Evolutionary conservation across 2,329 filamentous ascomycete genomes (phyloP), one percentile per base, ranked within the genome.

Genomic region (Pleomassaria siparia): DNA sequence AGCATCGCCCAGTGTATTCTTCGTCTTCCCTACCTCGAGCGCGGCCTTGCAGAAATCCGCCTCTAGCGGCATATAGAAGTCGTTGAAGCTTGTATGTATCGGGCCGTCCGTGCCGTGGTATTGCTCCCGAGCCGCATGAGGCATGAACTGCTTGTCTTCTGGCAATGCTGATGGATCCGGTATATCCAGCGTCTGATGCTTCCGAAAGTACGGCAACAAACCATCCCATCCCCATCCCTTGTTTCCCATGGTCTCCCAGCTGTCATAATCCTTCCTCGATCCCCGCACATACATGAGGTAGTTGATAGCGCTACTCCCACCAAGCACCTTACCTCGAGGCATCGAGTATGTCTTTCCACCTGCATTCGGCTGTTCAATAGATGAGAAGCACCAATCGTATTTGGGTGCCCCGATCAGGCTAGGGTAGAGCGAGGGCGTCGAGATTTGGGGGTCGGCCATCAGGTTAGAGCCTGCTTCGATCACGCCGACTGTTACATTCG

Each of bases 231-330:
- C 72, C 82, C 82, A 85, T 1, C 79, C 81, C 2, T 62, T 35
- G 54, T 84, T 84, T 1, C 81, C 81, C 12, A 85, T 61, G 20
- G 71, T 64, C 33, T 73, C 75, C 81, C 81, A 85, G 2, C 72
- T 72, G 60, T 84, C 77, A 30, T 68, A 70, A 45, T 67, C 33
- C n/a, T 46, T 49, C 18, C 43, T 28, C 4, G 43, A 52, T 2
- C 56, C 56, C 18, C 57, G 50, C 7, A 60, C 53, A 26, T 59
- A 56, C 43, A 57, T 53, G 4, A 60, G 47, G 20, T 53, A 50
- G 30, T 64, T 68, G 37, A 67, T 58, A 18, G 57, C 61, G 25
- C 41, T 55, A 13, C 40, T 59, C 32, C 60, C 82, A 6, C 50
- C 50, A 4, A 53, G 39, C n/a, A 45, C 39, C 26, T 49, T 51